These are phyloP conservation scores for Licmophora abbreviata DNA, from an alignment of 108 stramenopile species.

Conservation along the genomic window DNA sequence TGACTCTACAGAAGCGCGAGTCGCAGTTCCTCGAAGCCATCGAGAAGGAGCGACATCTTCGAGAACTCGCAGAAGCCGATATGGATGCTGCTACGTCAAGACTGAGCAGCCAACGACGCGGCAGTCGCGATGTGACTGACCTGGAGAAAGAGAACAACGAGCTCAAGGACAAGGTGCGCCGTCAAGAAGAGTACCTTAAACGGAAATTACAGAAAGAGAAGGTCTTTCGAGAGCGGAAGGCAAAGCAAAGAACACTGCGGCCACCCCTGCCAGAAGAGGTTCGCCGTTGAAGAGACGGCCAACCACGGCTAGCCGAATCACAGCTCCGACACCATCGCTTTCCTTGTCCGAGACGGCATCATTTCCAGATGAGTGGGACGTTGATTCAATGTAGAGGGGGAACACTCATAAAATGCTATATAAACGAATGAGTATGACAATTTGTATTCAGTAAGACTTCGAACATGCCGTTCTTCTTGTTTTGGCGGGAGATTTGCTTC, in stretches of 20 bases:
- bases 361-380: no score
- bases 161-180: conserved; percentile 44
- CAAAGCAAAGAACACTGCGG: neutral
- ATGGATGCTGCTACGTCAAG: neutral
- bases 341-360: no score
- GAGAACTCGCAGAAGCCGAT: conserved; percentile 9
- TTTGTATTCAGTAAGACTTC: no score
- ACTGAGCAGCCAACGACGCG: neutral
- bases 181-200: conserved; percentile 41
- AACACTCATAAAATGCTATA: no score
- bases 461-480: no score
- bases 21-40: neutral
- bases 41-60: neutral
- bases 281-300: no score
- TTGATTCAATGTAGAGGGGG: no score
- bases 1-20: neutral
- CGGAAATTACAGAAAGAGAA: conserved; percentile 44
- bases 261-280: no score
- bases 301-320: no score
- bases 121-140: conserved; percentile 17
- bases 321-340: no score
- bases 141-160: conserved; percentile 43
- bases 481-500: no score
- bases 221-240: conserved; percentile 1
- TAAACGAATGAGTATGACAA: no score